Evolutionary conservation across 2,329 filamentous ascomycete genomes (phyloP), one percentile per base, ranked within the genome.

Genomic region (Rhytidhysteron rufulum): DNA sequence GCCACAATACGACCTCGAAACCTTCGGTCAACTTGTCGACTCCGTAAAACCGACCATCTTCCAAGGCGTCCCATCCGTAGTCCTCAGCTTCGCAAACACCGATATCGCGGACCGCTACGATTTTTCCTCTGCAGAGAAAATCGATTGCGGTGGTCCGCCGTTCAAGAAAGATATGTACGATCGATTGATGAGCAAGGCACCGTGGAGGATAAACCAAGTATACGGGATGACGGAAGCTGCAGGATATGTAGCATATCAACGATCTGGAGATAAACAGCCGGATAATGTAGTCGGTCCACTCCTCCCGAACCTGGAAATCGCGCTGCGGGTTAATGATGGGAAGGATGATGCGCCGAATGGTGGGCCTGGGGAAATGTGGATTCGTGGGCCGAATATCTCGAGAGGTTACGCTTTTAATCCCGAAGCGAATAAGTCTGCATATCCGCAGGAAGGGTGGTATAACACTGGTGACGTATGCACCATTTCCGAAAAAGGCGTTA

Each of bases 401-500:
- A 69, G 75, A 49, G 86, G 85, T 1, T 91, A 89, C 58, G 74
- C 82, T 52, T 85, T 86, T 52, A 83, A 83, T 39, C 73, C 78
- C 0, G 75, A 82, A 44, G 78, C 82, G 4, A 86, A 85, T 5
- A 70, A 67, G 4, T 80, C 84, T 25, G 80, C 83, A 0, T 80
- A 89, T 45, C 83, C 83, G 3, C 51, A 69, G 0, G 86, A 90
- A 46, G 86, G 86, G 2, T 95, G 80, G 71, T 94, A 93, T 73
- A 88, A 82, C 63, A 94, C 88, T 0, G 88, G 88, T 2, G 88
- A 95, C 54, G 80, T 94, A 17, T 85, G 86, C 7, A 81, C 85
- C 47, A 78, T 85, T 50, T 85, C 91, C 55, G 66, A 74, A 25
- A 74, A 84, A 37, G 85, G 85, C 19, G 85, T 91, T 55, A 84